Evolutionary conservation across 768 basidiomycete genomes (phyloP).

Genomic region (Paxillus involutus): DNA sequence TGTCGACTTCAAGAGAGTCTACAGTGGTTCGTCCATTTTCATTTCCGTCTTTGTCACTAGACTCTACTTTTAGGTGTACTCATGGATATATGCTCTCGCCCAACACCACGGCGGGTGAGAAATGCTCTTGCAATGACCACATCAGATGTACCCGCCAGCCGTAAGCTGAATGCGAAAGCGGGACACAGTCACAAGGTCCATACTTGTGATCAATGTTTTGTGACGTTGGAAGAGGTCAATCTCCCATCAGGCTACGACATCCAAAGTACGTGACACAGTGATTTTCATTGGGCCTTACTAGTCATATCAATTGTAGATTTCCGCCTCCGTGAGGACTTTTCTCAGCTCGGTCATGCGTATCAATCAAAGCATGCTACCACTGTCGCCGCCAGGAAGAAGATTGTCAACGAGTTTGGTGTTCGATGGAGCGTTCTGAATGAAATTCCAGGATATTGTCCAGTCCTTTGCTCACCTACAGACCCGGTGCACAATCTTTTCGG

Average conservation of each 20-base stretch:
- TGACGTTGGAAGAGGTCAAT: conserved; percentile 20
- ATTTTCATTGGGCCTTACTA: background rate
- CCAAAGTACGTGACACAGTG: background rate
- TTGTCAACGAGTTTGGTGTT: conserved; percentile 9
- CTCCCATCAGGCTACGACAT: conserved; percentile 9
- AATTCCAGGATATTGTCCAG: conserved; percentile 29
- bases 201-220: conserved; percentile 27
- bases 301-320: conserved; percentile 8
- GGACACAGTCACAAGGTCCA: conserved; percentile 26
- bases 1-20: conserved; percentile 23
- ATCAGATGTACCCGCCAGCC: background rate
- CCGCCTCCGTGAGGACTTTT: too few relatives aligned
- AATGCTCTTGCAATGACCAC: background rate
- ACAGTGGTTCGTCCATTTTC: background rate
- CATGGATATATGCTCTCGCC: background rate
- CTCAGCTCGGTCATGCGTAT: too few relatives aligned
- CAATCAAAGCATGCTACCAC: too few relatives aligned
- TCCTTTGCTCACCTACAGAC: conserved; percentile 22
- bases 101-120: too few relatives aligned
- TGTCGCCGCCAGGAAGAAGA: too few relatives aligned
- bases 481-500: conserved; percentile 35
- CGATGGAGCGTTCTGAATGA: conserved; percentile 23
- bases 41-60: background rate
- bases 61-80: conserved; percentile 13
- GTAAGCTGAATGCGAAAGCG: conserved; percentile 20